Evolutionary conservation across 225 moss, liverwort and hornwort species (phyloP).

Genomic region (Marchantia paleacea): DNA sequence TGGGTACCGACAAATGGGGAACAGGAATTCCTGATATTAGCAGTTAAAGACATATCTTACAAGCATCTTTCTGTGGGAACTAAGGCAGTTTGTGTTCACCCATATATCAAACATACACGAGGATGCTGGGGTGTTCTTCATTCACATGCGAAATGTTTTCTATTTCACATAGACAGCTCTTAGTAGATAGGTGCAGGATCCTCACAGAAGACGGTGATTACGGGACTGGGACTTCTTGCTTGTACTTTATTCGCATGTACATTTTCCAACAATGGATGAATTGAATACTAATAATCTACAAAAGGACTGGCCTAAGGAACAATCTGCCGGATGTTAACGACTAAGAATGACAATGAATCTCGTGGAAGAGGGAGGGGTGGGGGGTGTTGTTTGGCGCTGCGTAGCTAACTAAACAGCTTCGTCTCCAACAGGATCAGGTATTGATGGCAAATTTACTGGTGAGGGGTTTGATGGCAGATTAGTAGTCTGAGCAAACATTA

Average conservation of each 20-base stretch:
- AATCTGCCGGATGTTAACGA: background rate
- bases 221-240: no score
- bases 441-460: slow-evolving; percentile 2
- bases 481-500: slow-evolving; percentile 43
- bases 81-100: no score
- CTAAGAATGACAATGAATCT: background rate
- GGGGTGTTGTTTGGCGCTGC: background rate
- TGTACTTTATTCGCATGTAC: slow-evolving; percentile 34
- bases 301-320: background rate
- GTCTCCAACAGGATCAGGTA: slow-evolving; percentile 30
- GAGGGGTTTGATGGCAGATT: background rate
- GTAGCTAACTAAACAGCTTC: slow-evolving; percentile 36
- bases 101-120: no score
- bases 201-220: no score
- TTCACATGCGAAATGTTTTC: no score
- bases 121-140: no score
- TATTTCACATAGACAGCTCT: no score
- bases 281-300: slow-evolving; percentile 39
- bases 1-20: no score
- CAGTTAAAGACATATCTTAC: no score
- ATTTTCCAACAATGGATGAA: slow-evolving; percentile 45
- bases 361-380: background rate
- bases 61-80: no score
- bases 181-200: no score
- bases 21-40: no score